Base-by-base conservation (phyloP, 2,329 filamentous ascomycete species). In the Colletotrichum cuscutae region DNA sequence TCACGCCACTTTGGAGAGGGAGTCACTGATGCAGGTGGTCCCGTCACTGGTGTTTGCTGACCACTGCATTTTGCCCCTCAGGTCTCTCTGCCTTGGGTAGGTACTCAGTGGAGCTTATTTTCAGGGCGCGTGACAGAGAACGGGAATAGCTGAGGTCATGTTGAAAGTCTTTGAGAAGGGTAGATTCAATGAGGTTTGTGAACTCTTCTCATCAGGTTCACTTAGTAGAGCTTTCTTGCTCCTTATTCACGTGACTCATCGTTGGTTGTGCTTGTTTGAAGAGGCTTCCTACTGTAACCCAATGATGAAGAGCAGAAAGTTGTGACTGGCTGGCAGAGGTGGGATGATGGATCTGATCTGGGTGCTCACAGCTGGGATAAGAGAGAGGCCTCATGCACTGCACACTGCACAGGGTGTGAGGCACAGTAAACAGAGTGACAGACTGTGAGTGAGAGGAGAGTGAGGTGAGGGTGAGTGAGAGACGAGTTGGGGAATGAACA, bases 21-120 rank as follows among this genome's bases (percentile, higher is more conserved):
- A 68, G 65, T 68, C 58, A 63, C 30, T 6, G 46, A 63, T 68
- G 58, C 65, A 62, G 64, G 32, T 66, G 54, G 35, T 66, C 32
- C 8, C 8, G 32, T 35, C 19, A 13, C 60, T 49, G 22, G 19
- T 63, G 54, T 57, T 57, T 28, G 54, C 54, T 32, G 54, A 57
- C 54, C 9, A 12, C 11, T 22, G 52, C 52, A 8, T 49, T 49
- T 49, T 49, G 42, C 42, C 15, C n/a, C 42, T 8, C 42, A 3
- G 5, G 37, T 53, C 4, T 53, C 19, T 22, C 22, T 13, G 26
- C 4, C 15, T n/a, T 11, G 28, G 8, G 53, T 1, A 15, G 30
- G 9, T 1, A 15, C 28, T 8, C 28, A 28, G 54, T 26, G 32
- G 56, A 67, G 56, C 37, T 60, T 37, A 26, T 28, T n/a, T 28